phyloP scores from a whole-genome alignment of 306 rosid genomes.

The Acacia crassicarpa region DNA sequence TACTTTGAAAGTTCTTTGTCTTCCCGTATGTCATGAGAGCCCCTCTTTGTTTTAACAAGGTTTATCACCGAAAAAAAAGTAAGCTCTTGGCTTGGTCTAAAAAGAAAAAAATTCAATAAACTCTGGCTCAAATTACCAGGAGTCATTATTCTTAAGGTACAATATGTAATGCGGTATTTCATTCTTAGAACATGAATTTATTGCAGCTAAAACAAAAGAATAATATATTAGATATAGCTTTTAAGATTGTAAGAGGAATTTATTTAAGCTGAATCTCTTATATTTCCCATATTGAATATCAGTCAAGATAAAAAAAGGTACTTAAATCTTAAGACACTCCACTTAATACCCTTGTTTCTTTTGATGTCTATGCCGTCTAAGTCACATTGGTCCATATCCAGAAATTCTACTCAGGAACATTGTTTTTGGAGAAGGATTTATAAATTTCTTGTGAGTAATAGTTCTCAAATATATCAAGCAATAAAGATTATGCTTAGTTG shows the following conservation, averaged over 20 bases:
- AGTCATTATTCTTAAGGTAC: not conserved
- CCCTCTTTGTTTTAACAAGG: not conserved
- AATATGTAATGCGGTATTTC: slow-evolving; percentile 6
- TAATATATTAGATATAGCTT: slow-evolving; percentile 17
- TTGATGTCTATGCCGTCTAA: not conserved
- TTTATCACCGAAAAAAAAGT: not conserved
- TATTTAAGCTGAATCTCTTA: slow-evolving; percentile 4
- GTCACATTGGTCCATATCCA: not conserved
- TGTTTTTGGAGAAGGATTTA: slow-evolving; percentile 19
- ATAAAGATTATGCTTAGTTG: slow-evolving; percentile 27
- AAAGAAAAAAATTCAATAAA: slow-evolving; percentile 1
- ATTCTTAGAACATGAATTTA: slow-evolving; percentile 1
- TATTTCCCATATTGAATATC: not conserved
- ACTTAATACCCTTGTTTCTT: not conserved
- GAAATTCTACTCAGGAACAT: not conserved
- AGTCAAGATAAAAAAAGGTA: not conserved
- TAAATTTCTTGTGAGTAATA: slow-evolving; percentile 14
- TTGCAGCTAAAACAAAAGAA: not conserved
- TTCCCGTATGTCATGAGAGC: not conserved
- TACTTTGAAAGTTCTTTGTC: slow-evolving; percentile 20
- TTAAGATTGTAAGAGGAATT: slow-evolving; percentile 18
- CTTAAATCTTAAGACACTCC: not conserved
- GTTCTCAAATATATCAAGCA: slow-evolving; percentile 18
- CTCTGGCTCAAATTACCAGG: slow-evolving; percentile 1
- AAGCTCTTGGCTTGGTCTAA: slow-evolving; percentile 25